phyloP scores from a whole-genome alignment of 176 grass and related monocot genomes.

The Triticum monococcum region DNA sequence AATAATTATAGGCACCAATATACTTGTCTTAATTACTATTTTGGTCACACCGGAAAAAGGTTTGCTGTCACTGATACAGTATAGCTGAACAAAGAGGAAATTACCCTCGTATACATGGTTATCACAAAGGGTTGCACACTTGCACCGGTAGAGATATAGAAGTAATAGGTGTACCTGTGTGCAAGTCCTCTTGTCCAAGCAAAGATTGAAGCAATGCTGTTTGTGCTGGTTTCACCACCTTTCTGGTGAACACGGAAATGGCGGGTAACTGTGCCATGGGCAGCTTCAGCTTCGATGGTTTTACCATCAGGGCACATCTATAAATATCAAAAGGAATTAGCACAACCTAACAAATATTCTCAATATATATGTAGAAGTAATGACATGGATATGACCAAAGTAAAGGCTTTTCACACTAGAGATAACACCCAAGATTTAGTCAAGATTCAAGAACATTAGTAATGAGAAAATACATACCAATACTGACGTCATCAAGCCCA shows the following conservation, averaged over 20 bases:
- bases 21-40: not conserved
- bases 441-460: conserved; percentile 16
- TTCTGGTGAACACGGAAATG: conserved; percentile 97
- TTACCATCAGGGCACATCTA: conserved; percentile 97
- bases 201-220: conserved; percentile 99
- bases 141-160: not conserved
- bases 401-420: not conserved
- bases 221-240: conserved; percentile 96
- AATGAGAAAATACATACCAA: conserved; percentile 59
- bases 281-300: conserved; percentile 98
- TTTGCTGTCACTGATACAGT: not conserved
- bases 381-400: not conserved
- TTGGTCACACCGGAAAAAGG: not conserved
- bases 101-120: not conserved
- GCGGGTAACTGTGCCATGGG: conserved; percentile 94
- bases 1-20: not conserved
- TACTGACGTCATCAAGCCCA: conserved; percentile 98
- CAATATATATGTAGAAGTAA: not conserved
- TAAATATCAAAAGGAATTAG: conserved; percentile 29
- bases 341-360: not conserved
- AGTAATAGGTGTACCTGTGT: conserved; percentile 61
- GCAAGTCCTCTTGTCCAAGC: conserved; percentile 94
- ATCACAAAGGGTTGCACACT: not conserved
- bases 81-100: conserved; percentile 13
- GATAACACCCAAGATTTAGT: not conserved